Percentiles rank a stretch among this genome's conserved stretches.
phyloP scores from a whole-genome alignment of 352 stramenopile species.

The Peronosclerospora sorghi region DNA sequence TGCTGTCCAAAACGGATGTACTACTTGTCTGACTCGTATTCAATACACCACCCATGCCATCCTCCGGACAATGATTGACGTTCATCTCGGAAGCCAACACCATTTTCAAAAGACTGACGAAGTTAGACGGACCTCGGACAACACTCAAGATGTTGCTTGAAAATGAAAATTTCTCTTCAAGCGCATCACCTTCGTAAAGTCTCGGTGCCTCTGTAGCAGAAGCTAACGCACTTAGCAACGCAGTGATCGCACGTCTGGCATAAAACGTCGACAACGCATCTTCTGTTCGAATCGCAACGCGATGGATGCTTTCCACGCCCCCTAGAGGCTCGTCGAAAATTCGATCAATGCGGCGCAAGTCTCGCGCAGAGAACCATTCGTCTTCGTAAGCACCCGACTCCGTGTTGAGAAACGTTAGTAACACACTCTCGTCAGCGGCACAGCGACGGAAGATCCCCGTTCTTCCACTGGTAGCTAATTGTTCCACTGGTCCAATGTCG shows the following conservation, averaged over 20 bases:
- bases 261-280: constrained; percentile 79
- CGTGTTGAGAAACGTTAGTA: constrained; percentile 78
- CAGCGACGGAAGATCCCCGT: constrained; percentile 59
- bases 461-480: constrained; percentile 45
- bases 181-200: constrained; percentile 15
- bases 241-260: constrained; percentile 41
- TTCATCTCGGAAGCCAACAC: constrained; percentile 72
- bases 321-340: constrained; percentile 74
- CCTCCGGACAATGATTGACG: constrained; percentile 14
- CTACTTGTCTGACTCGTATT: neutral
- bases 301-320: constrained; percentile 61
- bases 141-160: constrained; percentile 33
- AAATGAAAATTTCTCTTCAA: constrained; percentile 5
- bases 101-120: constrained; percentile 76
- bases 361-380: constrained; percentile 60
- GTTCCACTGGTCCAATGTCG: constrained; percentile 55
- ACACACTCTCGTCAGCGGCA: constrained; percentile 45
- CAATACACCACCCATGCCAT: neutral
- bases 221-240: constrained; percentile 19
- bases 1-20: constrained; percentile 6
- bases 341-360: constrained; percentile 64
- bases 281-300: constrained; percentile 63
- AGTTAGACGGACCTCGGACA: constrained; percentile 56
- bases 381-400: constrained; percentile 81
- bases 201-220: constrained; percentile 1